Percentiles rank a stretch among this genome's conserved stretches.
Evolutionary conservation across 2,329 filamentous ascomycete species (phyloP).

Genomic region (Talaromyces sp.): DNA sequence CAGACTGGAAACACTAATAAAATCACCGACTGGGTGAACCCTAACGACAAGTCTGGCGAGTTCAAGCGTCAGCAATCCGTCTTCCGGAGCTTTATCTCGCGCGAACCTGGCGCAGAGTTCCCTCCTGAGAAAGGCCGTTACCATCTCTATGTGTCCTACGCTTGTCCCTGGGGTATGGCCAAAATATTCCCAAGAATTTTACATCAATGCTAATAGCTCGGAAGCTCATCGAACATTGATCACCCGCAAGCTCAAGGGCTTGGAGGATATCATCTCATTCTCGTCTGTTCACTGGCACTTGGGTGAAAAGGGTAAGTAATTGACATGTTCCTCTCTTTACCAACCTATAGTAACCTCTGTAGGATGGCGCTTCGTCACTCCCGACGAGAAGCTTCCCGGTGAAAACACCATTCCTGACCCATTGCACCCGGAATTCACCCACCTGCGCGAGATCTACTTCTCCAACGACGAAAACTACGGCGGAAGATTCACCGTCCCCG

Average conservation of each 20-base stretch:
- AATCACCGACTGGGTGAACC: conserved; percentile 84
- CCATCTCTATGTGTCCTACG: conserved; percentile 92
- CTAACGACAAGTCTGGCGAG: conserved; percentile 77
- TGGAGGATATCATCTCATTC: conserved; percentile 78
- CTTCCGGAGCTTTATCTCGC: conserved; percentile 80
- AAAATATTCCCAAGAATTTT: neutral
- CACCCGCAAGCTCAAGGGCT: conserved; percentile 83
- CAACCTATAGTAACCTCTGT: neutral
- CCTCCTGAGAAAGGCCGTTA: conserved; percentile 87
- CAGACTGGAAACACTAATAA: conserved; percentile 43
- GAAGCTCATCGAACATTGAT: conserved; percentile 83
- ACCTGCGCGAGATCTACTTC: conserved; percentile 81
- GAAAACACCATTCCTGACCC: conserved; percentile 57
- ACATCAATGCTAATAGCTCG: neutral
- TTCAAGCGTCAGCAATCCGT: conserved; percentile 86
- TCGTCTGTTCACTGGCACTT: conserved; percentile 95
- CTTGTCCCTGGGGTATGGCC: conserved; percentile 76
- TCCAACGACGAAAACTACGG: conserved; percentile 69
- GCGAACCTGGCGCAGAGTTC: conserved; percentile 71
- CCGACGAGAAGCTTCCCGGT: conserved; percentile 62
- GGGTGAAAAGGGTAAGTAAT: conserved; percentile 60
- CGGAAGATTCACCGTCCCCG: conserved; percentile 85
- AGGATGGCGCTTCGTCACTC: conserved; percentile 82
- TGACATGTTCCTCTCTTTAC: neutral
- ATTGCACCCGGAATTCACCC: conserved; percentile 68